Percentiles rank a stretch among this genome's conserved stretches.
These are phyloP conservation scores for Apiotrichum siamense DNA, from an alignment of 1,284 basidiomycete species.

Conservation along the genomic window DNA sequence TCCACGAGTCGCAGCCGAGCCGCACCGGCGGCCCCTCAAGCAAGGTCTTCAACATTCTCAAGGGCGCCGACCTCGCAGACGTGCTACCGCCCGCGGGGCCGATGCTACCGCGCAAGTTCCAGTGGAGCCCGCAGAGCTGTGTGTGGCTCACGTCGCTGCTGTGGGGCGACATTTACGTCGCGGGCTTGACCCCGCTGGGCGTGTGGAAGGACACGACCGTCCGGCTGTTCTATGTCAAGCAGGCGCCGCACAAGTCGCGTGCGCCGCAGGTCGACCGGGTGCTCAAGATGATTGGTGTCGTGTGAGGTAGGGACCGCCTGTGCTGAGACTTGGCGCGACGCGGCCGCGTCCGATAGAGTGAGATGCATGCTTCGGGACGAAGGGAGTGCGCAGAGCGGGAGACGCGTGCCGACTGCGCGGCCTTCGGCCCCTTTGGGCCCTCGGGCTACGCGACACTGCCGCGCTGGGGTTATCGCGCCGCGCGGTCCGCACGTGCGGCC, in stretches of 20 bases:
- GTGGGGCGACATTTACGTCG: constrained; percentile 91
- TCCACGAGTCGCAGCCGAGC: constrained; percentile 70
- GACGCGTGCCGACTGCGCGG: too few species aligned
- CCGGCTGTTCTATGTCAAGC: constrained; percentile 80
- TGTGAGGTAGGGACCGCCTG: constrained; percentile 10
- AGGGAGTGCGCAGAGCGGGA: too few species aligned
- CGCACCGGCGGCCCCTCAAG: constrained; percentile 34
- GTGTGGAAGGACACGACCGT: constrained; percentile 83
- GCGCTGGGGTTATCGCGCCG: too few species aligned
- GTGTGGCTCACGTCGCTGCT: constrained; percentile 84
- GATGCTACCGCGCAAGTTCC: constrained; percentile 63
- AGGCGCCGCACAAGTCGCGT: constrained; percentile 51
- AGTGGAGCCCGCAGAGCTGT: constrained; percentile 84
- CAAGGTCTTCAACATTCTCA: constrained; percentile 57
- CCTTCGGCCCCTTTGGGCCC: too few species aligned
- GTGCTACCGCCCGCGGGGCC: constrained; percentile 66
- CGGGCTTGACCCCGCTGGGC: constrained; percentile 70
- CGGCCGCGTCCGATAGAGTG: too few species aligned
- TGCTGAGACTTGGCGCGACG: too few species aligned
- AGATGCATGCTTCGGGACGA: too few species aligned
- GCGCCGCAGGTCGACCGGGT: constrained; percentile 38
- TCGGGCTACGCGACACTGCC: too few species aligned
- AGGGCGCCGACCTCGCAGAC: constrained; percentile 61
- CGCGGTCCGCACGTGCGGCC: too few species aligned
- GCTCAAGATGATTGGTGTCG: constrained; percentile 43